Base-by-base conservation (phyloP, 306 rosid species). In the Begonia loranthoides region DNA sequence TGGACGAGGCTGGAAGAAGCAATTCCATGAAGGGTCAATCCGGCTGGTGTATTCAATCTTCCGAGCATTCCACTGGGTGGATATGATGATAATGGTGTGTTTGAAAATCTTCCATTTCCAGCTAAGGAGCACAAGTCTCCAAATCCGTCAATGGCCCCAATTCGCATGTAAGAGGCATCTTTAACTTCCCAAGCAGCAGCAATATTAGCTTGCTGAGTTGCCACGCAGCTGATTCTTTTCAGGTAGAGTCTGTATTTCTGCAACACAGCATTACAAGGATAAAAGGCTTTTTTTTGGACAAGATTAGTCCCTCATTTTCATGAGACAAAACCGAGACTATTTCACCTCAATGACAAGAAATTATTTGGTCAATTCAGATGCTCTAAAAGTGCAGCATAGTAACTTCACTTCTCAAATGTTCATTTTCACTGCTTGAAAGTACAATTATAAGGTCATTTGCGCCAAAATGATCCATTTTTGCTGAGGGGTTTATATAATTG, bases 241-340 rank as follows among this genome's bases (percentile, higher is more conserved):
- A 92, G 82, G 67, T 92, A 92, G 58, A 86, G 87, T 73, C 99
- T 78, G 50, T 86, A 92, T 63, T 92, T 92, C 99, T 92, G 88
- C 76, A 76, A 71, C 36, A 28, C 36, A 28, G 9, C 36, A 28
- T 28, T 28, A 28, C 36, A 28, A 28, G 5, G 36, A 28, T 7
- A 28, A 28, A 19, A 19, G 22, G 3, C 22, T 19, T 28, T 28
- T 28, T 28, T 28, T 28, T 28, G 36, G 9, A 7, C 36, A n/a
- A n/a, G n/a, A n/a, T n/a, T n/a, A n/a, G n/a, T n/a, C n/a, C n/a
- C n/a, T n/a, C n/a, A n/a, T n/a, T n/a, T n/a, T n/a, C n/a, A 28
- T 45, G 54, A 46, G 51, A 21, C 49, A 43, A 59, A 52, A 33
- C 36, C 22, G 19, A 11, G 69, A 67, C 66, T 51, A 44, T 50